Evolutionary conservation across 148 eudicot species (phyloP).

Genomic region (Vaccinium darrowii): DNA sequence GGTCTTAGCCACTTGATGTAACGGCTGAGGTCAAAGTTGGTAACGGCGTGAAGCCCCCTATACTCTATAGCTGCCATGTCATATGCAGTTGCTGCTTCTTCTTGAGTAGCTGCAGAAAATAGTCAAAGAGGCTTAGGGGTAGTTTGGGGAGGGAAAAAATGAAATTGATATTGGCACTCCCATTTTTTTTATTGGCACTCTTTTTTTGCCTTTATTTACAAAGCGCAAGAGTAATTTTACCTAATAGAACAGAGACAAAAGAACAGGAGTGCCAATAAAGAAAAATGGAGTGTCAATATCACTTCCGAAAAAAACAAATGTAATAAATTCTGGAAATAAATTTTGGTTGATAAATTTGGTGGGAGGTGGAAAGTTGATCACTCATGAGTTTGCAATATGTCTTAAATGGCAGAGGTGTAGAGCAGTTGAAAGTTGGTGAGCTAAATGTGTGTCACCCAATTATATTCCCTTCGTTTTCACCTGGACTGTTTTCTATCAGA

Average conservation of each 20-base stretch:
- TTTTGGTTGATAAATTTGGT: constrained; percentile 40
- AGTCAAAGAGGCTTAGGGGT: constrained; percentile 9
- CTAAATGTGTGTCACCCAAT: constrained; percentile 25
- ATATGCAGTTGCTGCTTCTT: constrained; percentile 87
- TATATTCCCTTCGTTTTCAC: not conserved
- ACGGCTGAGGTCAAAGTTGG: constrained; percentile 85
- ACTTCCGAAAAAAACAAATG: too few relatives aligned
- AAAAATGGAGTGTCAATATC: too few relatives aligned
- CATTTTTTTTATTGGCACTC: too few relatives aligned
- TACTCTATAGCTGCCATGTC: constrained; percentile 84
- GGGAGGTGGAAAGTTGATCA: constrained; percentile 35
- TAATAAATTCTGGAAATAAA: constrained; percentile 20
- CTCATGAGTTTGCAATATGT: not conserved
- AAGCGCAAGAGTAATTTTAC: too few relatives aligned
- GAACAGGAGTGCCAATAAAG: too few relatives aligned
- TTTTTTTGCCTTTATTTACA: too few relatives aligned
- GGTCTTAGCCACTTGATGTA: constrained; percentile 52
- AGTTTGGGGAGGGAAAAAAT: not conserved
- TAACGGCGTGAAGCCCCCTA: constrained; percentile 77
- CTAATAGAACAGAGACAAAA: too few relatives aligned
- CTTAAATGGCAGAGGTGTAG: constrained; percentile 27
- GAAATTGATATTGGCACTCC: too few relatives aligned
- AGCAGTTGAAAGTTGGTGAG: constrained; percentile 62
- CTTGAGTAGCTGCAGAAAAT: constrained; percentile 67
- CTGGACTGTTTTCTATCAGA: not conserved